Evolutionary conservation across 768 basidiomycete genomes (phyloP), one percentile per base, ranked within the genome.

Genomic region (Antrodiella citrinella): DNA sequence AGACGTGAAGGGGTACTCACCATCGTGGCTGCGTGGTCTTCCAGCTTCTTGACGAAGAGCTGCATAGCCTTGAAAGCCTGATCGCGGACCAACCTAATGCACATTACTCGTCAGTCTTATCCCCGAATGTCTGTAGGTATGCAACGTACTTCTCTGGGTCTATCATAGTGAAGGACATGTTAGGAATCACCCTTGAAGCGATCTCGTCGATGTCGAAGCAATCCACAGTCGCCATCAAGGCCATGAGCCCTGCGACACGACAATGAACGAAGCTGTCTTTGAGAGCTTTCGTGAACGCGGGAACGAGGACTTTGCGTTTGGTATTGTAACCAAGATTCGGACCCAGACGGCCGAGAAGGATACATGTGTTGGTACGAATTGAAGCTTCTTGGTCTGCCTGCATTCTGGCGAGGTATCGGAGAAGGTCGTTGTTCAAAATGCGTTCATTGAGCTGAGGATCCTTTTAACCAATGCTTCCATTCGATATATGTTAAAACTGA

Each of bases 351-450:
- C 94, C 95, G 50, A 99, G 81, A 3, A 98, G 79, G 57, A 99
- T 97, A 60, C 92, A 95, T 0, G 96, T 96, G 60, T 98, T 98
- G 13, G 96, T 98, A 43, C 96, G 80, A 58, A 98, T 97, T 4
- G 93, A 94, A 2, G 94, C 80, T 67, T 99, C 96, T 1, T 84
- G 73, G 61, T 98, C 96, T 26, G 76, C 81, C 69, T 99, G 96
- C 69, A 90, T 85, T 60, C 90, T 91, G 2, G 95, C 95, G 20
- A 99, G 78, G 54, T 89, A 78, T 2, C 95, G 85, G 10, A 99
- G 78, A 18, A 99, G 81, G 53, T 99, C 96, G 59, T 98, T 99
- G 67, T 99, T 99, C 30, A 98, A 74, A 35, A 97, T 80, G 2
- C 95, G 85, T 56, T 96, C 93, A 45, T 72, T 86, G 46, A 99